Percentiles rank a stretch among this genome's conserved stretches.
Evolutionary conservation across 208 protist genomes (phyloP).

Genomic region (Trichomonas tenax): DNA sequence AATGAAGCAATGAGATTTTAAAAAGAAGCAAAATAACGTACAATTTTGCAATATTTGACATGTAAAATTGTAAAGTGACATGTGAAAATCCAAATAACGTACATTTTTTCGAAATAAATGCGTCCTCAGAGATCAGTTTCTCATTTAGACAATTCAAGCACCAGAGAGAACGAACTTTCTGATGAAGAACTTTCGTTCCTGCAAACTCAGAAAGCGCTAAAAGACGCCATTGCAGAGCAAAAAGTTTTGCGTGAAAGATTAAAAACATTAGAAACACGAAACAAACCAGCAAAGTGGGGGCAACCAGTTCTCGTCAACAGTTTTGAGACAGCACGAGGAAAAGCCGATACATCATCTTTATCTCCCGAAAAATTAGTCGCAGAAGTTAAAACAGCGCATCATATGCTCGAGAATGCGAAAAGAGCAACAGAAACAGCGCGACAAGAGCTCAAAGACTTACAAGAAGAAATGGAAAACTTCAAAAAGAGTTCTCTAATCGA

Average conservation of each 20-base stretch:
- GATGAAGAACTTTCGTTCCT: neutral
- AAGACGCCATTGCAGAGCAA: neutral
- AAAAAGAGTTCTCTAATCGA: neutral
- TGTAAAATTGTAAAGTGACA: too few relatives aligned
- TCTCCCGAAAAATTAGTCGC: neutral
- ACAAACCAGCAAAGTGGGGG: neutral
- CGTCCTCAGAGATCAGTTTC: neutral
- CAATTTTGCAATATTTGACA: too few relatives aligned
- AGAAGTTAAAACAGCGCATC: neutral
- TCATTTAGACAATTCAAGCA: neutral
- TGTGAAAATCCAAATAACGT: too few relatives aligned
- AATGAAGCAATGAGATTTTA: too few relatives aligned
- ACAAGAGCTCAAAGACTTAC: neutral
- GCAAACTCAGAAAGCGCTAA: neutral
- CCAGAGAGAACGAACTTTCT: neutral
- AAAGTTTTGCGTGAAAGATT: neutral
- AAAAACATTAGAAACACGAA: neutral
- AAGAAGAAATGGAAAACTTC: neutral
- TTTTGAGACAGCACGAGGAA: neutral
- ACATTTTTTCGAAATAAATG: neutral
- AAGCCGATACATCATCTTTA: neutral
- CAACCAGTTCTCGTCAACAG: neutral
- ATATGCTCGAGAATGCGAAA: conserved; percentile 11
- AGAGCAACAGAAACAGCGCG: neutral
- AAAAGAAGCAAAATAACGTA: too few relatives aligned